Percentiles rank a stretch among this genome's conserved stretches.
These are phyloP conservation scores for Globisporangium iwayamae DNA, from an alignment of 352 stramenopile species.

Conservation along the genomic window DNA sequence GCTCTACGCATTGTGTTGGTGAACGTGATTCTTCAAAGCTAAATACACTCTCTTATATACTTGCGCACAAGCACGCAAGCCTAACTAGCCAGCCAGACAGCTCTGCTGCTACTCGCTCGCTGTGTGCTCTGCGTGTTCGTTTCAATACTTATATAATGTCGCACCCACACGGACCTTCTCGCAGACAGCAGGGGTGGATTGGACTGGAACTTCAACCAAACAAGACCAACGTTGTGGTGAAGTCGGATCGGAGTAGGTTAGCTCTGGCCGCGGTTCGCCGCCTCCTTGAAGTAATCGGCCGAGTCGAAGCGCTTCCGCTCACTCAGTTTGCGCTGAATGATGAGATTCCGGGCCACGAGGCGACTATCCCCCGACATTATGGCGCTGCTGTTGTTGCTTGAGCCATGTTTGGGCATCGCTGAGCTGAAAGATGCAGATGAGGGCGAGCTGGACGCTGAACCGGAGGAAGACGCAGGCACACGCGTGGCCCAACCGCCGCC, in stretches of 20 bases:
- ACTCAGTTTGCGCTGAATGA: conserved; percentile 60
- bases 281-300: conserved; percentile 71
- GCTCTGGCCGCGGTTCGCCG: conserved; percentile 14
- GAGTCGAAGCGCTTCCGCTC: conserved; percentile 80
- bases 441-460: not conserved
- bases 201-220: not conserved
- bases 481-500: conserved; percentile 23
- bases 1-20: not conserved
- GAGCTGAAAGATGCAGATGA: conserved; percentile 6
- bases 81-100: not conserved
- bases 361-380: conserved; percentile 28
- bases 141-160: conserved; percentile 7
- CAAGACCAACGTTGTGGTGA: not conserved
- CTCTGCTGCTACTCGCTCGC: not conserved
- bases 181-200: not conserved
- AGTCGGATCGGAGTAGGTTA: not conserved
- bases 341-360: conserved; percentile 54
- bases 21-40: not conserved
- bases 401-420: conserved; percentile 12
- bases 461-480: not conserved
- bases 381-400: conserved; percentile 10
- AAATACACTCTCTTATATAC: conserved; percentile 5
- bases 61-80: conserved; percentile 4
- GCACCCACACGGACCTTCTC: not conserved
- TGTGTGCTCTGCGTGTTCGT: not conserved